Evolutionary conservation across 2,329 filamentous ascomycete species (phyloP), one percentile per base, ranked within the genome.

Genomic region (Pseudogymnoascus sp.): DNA sequence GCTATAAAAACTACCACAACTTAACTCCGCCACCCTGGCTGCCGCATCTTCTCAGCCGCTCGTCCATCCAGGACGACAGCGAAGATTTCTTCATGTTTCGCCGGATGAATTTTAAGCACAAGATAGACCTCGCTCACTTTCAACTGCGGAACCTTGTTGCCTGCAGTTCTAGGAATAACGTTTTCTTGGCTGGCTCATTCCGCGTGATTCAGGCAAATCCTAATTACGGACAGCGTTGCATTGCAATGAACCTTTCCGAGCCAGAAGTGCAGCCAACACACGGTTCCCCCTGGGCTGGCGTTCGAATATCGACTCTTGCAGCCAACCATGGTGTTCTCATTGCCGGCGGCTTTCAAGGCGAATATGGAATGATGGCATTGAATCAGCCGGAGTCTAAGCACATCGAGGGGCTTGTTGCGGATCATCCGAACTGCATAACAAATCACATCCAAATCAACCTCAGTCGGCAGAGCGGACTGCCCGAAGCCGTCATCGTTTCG

Each of bases 101-200:
- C 41, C 78, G 75, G 39, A 85, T 85, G 78, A 77, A 82, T 64
- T 76, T 87, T 42, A 77, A 79, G 52, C 76, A 76, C 19, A 76
- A 84, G 60, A 75, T 84, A 23, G 76, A 79, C 64, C 72, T 88
- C 16, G 76, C 83, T n/a, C 86, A 89, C 72, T 88, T 88, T 64
- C 86, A 89, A 69, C 76, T 88, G 11, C 82, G 86, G 45, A 86
- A 86, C 67, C 76, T 87, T 14, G 73, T 89, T 19, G 83, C 82
- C 2, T 81, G 80, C 67, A 77, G 82, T 4, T 83, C 82, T 7
- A 77, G 80, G 33, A 81, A 79, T 5, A 79, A 81, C 42, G 77
- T 79, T 7, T 88, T 83, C 69, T 88, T 87, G 67, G 80, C 84
- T 2, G 78, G 78, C 36, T 70, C 72, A 41, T 76, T 75, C 58